phyloP scores from a whole-genome alignment of 345 rosid species.

The Eucalyptus regnans region DNA sequence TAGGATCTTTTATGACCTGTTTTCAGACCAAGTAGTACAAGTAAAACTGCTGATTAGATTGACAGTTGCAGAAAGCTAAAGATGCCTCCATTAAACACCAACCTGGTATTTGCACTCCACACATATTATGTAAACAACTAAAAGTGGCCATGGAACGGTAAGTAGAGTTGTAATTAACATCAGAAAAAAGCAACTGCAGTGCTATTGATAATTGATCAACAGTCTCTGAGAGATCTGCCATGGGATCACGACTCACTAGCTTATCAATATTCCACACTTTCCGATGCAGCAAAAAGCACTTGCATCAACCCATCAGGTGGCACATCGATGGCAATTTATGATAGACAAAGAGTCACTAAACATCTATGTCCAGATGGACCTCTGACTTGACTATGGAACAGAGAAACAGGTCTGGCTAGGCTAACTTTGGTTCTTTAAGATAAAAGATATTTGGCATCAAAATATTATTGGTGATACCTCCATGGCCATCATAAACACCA shows the following conservation, averaged over 20 bases:
- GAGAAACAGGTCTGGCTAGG: not conserved
- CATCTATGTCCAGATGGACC: not conserved
- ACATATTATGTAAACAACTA: not conserved
- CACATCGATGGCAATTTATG: not conserved
- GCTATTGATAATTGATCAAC: not conserved
- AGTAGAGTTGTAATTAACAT: not conserved
- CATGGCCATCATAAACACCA: slow-evolving; percentile 98
- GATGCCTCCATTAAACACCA: not conserved
- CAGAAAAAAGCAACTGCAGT: not conserved
- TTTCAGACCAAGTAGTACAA: not conserved
- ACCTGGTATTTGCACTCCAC: not conserved
- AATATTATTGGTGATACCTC: slow-evolving; percentile 38
- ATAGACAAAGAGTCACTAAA: not conserved
- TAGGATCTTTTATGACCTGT: not conserved
- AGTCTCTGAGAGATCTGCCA: not conserved
- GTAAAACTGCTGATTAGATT: not conserved
- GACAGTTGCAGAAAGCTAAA: not conserved
- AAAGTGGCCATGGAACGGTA: not conserved
- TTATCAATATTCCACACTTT: not conserved
- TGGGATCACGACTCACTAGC: not conserved
- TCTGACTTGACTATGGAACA: not conserved
- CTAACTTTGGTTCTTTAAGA: not conserved
- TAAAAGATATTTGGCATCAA: not conserved
- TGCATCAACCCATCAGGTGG: not conserved
- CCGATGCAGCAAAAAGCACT: not conserved